A percentile compares a stretch with the other conserved stretches of the same genome.
Evolutionary conservation across 2,329 filamentous ascomycete genomes (phyloP).

Genomic region (Aspergillus ibericus): DNA sequence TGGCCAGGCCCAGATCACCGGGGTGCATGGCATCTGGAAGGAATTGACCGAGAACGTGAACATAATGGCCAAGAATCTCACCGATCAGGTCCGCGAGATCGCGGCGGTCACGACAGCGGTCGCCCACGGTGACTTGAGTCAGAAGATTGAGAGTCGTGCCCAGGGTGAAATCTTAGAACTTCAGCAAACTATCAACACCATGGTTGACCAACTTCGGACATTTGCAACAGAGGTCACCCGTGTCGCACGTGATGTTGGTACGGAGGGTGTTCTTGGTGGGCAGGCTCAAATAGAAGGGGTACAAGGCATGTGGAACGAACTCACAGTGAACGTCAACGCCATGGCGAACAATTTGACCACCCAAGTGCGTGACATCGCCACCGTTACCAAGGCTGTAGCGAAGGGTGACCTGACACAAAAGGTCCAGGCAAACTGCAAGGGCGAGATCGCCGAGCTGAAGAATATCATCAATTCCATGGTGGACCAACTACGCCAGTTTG

Average conservation of each 20-base stretch:
- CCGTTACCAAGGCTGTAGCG: slow-evolving; percentile 67
- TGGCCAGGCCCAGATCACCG: slow-evolving; percentile 89
- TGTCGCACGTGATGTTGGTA: slow-evolving; percentile 80
- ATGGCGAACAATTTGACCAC: slow-evolving; percentile 87
- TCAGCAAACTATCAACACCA: slow-evolving; percentile 84
- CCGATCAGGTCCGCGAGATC: slow-evolving; percentile 82
- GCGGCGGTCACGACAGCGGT: slow-evolving; percentile 81
- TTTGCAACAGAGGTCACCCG: slow-evolving; percentile 83
- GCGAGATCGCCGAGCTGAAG: slow-evolving; percentile 91
- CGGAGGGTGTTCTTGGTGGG: slow-evolving; percentile 77
- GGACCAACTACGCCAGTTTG: slow-evolving; percentile 94
- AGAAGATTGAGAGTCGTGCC: slow-evolving; percentile 79
- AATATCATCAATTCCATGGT: slow-evolving; percentile 99
- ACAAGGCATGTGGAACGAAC: slow-evolving; percentile 84
- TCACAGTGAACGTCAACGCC: slow-evolving; percentile 82
- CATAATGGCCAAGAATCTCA: slow-evolving; percentile 80
- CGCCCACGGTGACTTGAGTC: slow-evolving; percentile 77
- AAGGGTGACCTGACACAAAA: slow-evolving; percentile 94
- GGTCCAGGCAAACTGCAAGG: slow-evolving; percentile 88
- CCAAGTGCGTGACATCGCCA: slow-evolving; percentile 92
- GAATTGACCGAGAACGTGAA: slow-evolving; percentile 90
- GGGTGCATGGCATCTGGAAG: slow-evolving; percentile 96
- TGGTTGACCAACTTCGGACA: slow-evolving; percentile 81
- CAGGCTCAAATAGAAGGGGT: slow-evolving; percentile 82
- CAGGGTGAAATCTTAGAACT: slow-evolving; percentile 79